Evolutionary conservation across 768 basidiomycete species (phyloP), one percentile per base, ranked within the genome.

Genomic region (Tylopilus cervinicoccineus): DNA sequence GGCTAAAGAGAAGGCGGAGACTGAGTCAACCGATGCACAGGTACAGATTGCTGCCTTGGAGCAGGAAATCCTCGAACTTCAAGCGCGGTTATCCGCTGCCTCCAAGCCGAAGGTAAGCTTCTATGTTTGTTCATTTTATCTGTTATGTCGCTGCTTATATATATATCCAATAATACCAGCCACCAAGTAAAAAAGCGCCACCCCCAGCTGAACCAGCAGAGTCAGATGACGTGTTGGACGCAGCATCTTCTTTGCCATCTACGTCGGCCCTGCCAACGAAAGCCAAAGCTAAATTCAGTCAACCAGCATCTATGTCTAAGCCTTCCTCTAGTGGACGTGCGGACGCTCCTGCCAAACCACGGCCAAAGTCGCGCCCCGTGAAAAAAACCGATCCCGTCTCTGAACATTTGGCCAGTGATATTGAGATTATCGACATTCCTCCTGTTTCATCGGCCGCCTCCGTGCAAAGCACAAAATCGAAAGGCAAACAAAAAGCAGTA

Each of bases 11-110:
- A 64, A 68, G 6, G 57, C 68, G 0, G 61, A 69, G 43, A 66
- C 61, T 26, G 60, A 69, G 40, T 44, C 76, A 16, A 60, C 61
- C 11, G 68, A 71, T 52, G 65, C 71, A 36, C 58, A 60, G 34
- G 55, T 46, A 5, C 53, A 63, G 38, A 51, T 64, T 12, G 33
- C 53, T 19, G 46, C 45, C 16, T 50, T 59, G 27, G 70, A 75
- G 51, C 73, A 73, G 45, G 67, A 72, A 52, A 61, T 78, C 22
- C 62, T 71, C 17, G 74, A 74, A 40, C 69, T 83, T 14, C 69
- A 77, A 52, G 56, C 59, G 4, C 73, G 76, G 27, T 60, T 80
- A 2, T 71, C 75, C 36, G 57, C 64, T 11, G 70, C 65, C 64
- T 19, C 63, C 60, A 50, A 67, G 63, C 43, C 65, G 61, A 38